Conservation (phyloP, 164 flowering plant species). For the Chloranthus sessilifolius region DNA sequence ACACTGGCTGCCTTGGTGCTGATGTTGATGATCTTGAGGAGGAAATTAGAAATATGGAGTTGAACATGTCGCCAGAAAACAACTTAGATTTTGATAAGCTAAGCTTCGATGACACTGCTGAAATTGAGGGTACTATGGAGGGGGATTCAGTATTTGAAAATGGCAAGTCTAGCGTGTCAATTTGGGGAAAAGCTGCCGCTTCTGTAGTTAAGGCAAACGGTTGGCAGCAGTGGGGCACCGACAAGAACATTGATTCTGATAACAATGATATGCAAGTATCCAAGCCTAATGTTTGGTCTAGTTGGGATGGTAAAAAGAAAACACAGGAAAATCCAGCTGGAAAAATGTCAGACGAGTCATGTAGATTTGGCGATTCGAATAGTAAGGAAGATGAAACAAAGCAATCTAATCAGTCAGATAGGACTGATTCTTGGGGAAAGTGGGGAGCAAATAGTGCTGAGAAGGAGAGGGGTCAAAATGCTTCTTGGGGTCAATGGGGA, state of each 20-base stretch:
- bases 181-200: slow-evolving; percentile 24
- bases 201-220: slow-evolving; percentile 2
- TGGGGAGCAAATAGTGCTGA: not conserved
- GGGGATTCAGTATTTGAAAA: slow-evolving; percentile 10
- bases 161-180: slow-evolving; percentile 14
- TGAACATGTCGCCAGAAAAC: slow-evolving; percentile 48
- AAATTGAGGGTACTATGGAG: slow-evolving; percentile 9
- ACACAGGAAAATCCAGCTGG: not conserved
- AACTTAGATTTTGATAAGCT: slow-evolving; percentile 34
- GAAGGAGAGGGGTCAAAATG: not conserved
- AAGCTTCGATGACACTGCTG: slow-evolving; percentile 53
- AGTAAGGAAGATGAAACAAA: not conserved
- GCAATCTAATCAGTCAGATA: not conserved
- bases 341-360: slow-evolving; percentile 1
- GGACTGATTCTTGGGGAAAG: slow-evolving; percentile 7
- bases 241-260: not conserved
- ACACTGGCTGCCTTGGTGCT: slow-evolving; percentile 50
- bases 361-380: slow-evolving; percentile 9
- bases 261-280: slow-evolving; percentile 4
- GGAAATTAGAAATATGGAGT: slow-evolving; percentile 39
- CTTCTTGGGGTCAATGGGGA: too few relatives aligned
- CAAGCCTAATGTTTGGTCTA: slow-evolving; percentile 19
- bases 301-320: slow-evolving; percentile 24
- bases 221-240: not conserved
- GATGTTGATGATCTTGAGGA: slow-evolving; percentile 56